A percentile compares a stretch with the other conserved stretches of the same genome.
Evolutionary conservation across 441 rosid species (phyloP).

Genomic region (Adansonia rubrostipa): DNA sequence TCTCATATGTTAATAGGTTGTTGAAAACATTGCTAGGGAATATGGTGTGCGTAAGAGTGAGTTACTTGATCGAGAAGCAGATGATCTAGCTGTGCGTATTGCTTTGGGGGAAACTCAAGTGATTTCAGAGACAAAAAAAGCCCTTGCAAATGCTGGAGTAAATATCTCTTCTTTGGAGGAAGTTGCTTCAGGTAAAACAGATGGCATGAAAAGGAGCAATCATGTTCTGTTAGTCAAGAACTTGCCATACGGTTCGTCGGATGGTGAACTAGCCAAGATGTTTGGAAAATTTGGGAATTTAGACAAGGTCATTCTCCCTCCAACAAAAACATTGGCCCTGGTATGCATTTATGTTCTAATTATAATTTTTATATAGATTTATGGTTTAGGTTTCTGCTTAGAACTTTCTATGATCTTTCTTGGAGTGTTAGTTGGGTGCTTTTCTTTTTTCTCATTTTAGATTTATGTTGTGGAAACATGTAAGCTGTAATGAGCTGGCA

Average conservation of each 20-base stretch:
- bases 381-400: not conserved
- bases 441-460: not conserved
- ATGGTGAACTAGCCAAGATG: slow-evolving; percentile 76
- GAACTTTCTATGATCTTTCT: not conserved
- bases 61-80: slow-evolving; percentile 81
- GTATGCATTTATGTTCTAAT: slow-evolving; percentile 42
- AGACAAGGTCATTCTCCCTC: slow-evolving; percentile 83
- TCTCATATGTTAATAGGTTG: slow-evolving; percentile 51
- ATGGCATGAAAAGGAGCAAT: slow-evolving; percentile 75
- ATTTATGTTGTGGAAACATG: not conserved
- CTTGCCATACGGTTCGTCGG: slow-evolving; percentile 89
- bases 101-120: slow-evolving; percentile 98
- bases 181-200: slow-evolving; percentile 62
- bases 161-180: slow-evolving; percentile 74
- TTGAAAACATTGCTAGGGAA: slow-evolving; percentile 82
- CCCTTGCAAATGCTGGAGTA: slow-evolving; percentile 80
- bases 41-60: slow-evolving; percentile 89
- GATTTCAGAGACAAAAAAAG: slow-evolving; percentile 84
- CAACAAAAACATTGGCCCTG: slow-evolving; percentile 86
- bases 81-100: slow-evolving; percentile 93
- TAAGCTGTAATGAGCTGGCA: not conserved
- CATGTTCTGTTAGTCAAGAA: slow-evolving; percentile 82
- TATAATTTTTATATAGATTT: not conserved
- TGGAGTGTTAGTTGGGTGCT: not conserved
- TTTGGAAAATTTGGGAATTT: slow-evolving; percentile 86